Base-by-base conservation (phyloP, 2,329 filamentous ascomycete genomes). In the Camptophora hylomeconis region DNA sequence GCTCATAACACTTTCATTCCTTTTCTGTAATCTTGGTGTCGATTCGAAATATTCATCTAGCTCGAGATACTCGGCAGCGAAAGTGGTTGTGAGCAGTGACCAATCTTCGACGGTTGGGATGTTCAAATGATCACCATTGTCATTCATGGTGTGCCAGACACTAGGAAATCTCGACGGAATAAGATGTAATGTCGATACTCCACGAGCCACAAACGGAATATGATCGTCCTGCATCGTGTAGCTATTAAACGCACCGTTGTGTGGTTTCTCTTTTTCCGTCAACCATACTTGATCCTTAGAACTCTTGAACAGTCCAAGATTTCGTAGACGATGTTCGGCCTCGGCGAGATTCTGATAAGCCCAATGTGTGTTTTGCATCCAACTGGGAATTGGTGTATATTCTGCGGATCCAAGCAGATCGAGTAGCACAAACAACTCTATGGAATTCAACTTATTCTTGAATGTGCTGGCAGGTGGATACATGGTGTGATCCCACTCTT, bases 31-130 rank as follows among this genome's bases (percentile, higher is more conserved):
- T 7, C 35, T 30, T 7, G 40, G 30, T 19, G 30, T 30, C 12
- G 35, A 28, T 15, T 52, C 51, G 30, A 73, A 52, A 36, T 54
- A 66, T 1, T 62, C 70, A 39, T 76, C 73, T 36, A 95, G 55
- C 41, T 92, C 86, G 70, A 95, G 72, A 84, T 86, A 95, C 56
- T 95, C 87, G 0, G 80, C 76, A 18, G 75, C 69, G 58, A 95
- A 98, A 0, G 75, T 86, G 1, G 80, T 77, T 5, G 87, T 63
- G 26, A 98, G 75, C 50, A 70, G 75, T 11, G 79, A 72, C 89
- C 89, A 98, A 53, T 98, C 89, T 45, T 80, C 69, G 19, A 86
- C 71, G 0, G 80, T 87, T 6, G 71, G 63, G 41, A 77, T 60
- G 52, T 98, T 83, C 32, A 98, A 57, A 55, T 95, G 80, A 41